Evolutionary conservation across 1,284 basidiomycete genomes (phyloP), one percentile per base, ranked within the genome.

Genomic region (Cutaneotrichosporon daszewskae): DNA sequence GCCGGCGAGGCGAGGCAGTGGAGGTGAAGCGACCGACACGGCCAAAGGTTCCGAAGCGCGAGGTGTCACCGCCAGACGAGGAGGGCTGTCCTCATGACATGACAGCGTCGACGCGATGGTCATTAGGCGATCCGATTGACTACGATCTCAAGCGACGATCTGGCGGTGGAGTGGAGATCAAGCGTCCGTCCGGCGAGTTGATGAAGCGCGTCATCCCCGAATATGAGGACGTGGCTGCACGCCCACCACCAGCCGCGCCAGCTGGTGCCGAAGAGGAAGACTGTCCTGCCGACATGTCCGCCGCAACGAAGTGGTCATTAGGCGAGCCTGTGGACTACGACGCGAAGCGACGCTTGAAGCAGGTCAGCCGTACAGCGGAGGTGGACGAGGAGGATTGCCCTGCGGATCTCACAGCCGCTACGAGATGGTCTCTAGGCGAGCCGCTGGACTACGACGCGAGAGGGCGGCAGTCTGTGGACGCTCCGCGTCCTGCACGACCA

Each of bases 21-120:
- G 37, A 38, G 37, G 20, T n/a, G 29, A 14, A 38, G 37, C 27
- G 37, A 38, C 37, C 37, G 27, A 8, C 26, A 29, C 18, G 37
- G 31, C 37, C 10, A 20, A 29, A 11, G 23, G 24, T 17, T n/a
- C 26, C 35, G 22, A 36, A n/a, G n/a, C 24, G 29, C 20, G 33
- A 32, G n/a, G 17, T 32, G 16, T 18, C n/a, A 9, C 20, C 32
- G 32, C 9, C n/a, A 13, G 26, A 27, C 33, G 33, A 34, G 33
- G 35, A 37, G 9, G 22, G 26, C 11, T 12, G 18, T 16, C 35
- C 35, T 2, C 35, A 37, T 11, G 35, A 37, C 35, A 25, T 37
- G 35, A 17, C 22, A 14, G 35, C 35, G 13, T 4, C 16, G 22
- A 37, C 35, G 7, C 14, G 24, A 16, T 37, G 25, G 23, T 37